A percentile compares a stretch with the other conserved stretches of the same genome.
Evolutionary conservation across 2,329 filamentous ascomycete genomes (phyloP).

Genomic region (Paecilomyces niveus): DNA sequence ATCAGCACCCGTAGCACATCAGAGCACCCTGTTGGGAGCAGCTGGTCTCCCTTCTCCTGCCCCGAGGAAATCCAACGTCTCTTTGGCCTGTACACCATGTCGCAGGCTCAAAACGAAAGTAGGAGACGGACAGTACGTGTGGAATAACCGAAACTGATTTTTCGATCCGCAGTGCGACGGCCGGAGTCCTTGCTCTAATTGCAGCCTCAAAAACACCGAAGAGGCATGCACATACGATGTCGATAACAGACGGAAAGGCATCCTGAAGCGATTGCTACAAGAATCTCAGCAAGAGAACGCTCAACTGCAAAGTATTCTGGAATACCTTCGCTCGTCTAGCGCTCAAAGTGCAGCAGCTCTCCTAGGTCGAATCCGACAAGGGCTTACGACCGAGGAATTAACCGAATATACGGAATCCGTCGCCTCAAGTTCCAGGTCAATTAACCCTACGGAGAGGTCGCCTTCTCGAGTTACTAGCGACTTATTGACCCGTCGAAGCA

Average conservation of each 20-base stretch:
- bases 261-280: neutral
- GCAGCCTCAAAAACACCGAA: neutral
- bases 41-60: neutral
- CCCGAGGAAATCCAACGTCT: neutral
- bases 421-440: neutral
- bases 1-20: neutral
- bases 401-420: neutral
- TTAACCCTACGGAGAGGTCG: neutral
- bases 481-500: neutral
- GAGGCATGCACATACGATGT: neutral
- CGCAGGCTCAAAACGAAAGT: constrained; percentile 1
- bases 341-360: neutral
- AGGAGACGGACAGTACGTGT: neutral
- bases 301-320: neutral
- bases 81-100: neutral
- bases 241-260: constrained; percentile 2
- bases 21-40: neutral
- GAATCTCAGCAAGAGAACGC: constrained; percentile 1
- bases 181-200: neutral
- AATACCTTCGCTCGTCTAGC: neutral
- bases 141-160: neutral
- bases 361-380: neutral
- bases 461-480: neutral
- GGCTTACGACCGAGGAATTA: neutral
- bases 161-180: neutral